Conservation (phyloP, 2,329 filamentous ascomycete genomes). For the Botrytis medusae region DNA sequence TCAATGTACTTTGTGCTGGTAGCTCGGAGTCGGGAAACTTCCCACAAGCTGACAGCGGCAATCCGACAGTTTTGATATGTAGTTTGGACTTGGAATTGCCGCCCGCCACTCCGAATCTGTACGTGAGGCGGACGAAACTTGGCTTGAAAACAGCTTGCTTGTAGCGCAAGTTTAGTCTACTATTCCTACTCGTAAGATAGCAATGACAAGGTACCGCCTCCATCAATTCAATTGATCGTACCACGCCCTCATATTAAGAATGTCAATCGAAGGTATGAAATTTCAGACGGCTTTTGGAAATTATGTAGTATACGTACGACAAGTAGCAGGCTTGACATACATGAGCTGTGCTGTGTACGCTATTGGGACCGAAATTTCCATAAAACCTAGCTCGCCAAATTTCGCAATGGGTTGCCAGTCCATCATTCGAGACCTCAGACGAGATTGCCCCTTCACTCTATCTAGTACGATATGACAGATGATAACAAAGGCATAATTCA, state of each 20-base stretch:
- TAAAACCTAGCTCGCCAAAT: background rate
- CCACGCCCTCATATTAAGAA: background rate
- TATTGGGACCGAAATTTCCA: background rate
- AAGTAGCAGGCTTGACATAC: background rate
- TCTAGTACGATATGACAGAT: constrained; percentile 8
- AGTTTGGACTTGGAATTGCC: background rate
- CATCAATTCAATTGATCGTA: background rate
- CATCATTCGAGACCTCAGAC: background rate
- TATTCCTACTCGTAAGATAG: background rate
- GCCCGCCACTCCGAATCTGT: background rate
- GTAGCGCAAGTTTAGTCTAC: background rate
- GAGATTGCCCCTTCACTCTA: background rate
- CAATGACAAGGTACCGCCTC: background rate
- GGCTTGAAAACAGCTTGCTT: background rate
- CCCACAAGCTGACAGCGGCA: background rate
- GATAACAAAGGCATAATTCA: too few relatives aligned
- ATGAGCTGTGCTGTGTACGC: background rate
- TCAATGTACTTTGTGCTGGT: background rate
- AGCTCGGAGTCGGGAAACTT: background rate
- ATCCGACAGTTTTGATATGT: background rate
- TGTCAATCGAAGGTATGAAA: background rate
- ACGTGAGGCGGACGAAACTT: background rate
- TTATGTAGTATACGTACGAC: background rate
- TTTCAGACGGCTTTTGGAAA: background rate
- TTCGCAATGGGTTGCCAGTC: background rate